These are phyloP conservation scores for Papiliotrema laurentii DNA, from an alignment of 1,284 basidiomycete genomes.

Conservation along the genomic window DNA sequence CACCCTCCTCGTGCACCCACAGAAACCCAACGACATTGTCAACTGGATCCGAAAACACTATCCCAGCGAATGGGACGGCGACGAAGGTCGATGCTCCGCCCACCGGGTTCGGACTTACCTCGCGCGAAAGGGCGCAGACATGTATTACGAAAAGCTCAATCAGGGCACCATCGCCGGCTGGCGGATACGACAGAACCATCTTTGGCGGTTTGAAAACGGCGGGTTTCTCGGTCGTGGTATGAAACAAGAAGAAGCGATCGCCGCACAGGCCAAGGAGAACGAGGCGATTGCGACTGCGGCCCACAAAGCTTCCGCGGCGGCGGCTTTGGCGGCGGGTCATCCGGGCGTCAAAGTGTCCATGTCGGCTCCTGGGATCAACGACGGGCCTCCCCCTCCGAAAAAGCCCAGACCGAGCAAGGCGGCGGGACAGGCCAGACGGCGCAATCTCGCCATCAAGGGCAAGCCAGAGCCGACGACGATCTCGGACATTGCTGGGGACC, in stretches of 20 bases:
- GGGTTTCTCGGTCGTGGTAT: constrained; percentile 46
- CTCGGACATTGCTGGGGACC: neutral
- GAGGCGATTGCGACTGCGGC: constrained; percentile 35
- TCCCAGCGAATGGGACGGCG: constrained; percentile 45
- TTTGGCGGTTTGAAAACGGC: constrained; percentile 45
- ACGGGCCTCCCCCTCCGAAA: constrained; percentile 20
- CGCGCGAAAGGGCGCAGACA: constrained; percentile 46
- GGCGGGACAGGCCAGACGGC: neutral
- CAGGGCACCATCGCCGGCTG: constrained; percentile 44
- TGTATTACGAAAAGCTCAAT: constrained; percentile 48
- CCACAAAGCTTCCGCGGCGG: constrained; percentile 43
- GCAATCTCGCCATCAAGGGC: neutral
- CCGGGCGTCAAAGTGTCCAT: constrained; percentile 42
- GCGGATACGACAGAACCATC: constrained; percentile 45
- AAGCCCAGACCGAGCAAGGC: constrained; percentile 7
- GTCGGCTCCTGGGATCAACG: constrained; percentile 23
- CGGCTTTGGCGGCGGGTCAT: constrained; percentile 42
- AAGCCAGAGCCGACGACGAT: neutral
- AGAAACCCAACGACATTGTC: constrained; percentile 49
- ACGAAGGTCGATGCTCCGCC: constrained; percentile 45
- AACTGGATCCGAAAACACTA: constrained; percentile 47
- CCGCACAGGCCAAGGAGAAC: constrained; percentile 37
- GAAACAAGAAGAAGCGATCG: constrained; percentile 46
- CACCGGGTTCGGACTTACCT: constrained; percentile 46
- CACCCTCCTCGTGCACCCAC: constrained; percentile 1